These are phyloP conservation scores for Solanum paucissectum DNA, from an alignment of 257 asterid species.

Conservation along the genomic window DNA sequence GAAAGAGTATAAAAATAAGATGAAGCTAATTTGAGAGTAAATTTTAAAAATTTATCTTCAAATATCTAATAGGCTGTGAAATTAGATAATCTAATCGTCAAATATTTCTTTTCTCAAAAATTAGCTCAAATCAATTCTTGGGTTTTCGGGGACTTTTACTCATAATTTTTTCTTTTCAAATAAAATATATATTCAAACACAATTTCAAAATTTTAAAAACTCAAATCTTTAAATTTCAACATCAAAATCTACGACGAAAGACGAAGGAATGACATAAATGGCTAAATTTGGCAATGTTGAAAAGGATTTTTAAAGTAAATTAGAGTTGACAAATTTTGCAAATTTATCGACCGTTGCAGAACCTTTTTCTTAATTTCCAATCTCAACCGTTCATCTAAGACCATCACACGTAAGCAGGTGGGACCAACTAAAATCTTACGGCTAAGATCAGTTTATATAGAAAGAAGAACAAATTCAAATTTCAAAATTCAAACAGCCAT, in stretches of 20 bases:
- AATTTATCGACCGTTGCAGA: background rate
- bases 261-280: background rate
- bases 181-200: background rate
- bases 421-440: background rate
- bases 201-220: background rate
- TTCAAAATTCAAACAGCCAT: constrained; percentile 39
- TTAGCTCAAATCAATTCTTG: background rate
- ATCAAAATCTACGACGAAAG: background rate
- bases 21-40: background rate
- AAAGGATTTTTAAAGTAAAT: background rate
- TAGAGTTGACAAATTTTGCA: background rate
- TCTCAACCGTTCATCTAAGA: background rate
- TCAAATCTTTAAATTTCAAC: background rate
- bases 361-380: background rate
- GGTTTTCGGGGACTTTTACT: background rate
- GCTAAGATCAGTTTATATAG: background rate
- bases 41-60: background rate
- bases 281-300: background rate
- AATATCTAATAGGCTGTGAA: background rate
- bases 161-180: background rate
- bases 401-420: background rate
- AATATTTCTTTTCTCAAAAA: background rate
- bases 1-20: background rate
- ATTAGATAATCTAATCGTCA: background rate
- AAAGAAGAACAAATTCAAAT: constrained; percentile 1